A percentile compares a stretch with the other conserved stretches of the same genome.
Evolutionary conservation across 768 basidiomycete species (phyloP).

Genomic region (Kwoniella newhampshirensis): DNA sequence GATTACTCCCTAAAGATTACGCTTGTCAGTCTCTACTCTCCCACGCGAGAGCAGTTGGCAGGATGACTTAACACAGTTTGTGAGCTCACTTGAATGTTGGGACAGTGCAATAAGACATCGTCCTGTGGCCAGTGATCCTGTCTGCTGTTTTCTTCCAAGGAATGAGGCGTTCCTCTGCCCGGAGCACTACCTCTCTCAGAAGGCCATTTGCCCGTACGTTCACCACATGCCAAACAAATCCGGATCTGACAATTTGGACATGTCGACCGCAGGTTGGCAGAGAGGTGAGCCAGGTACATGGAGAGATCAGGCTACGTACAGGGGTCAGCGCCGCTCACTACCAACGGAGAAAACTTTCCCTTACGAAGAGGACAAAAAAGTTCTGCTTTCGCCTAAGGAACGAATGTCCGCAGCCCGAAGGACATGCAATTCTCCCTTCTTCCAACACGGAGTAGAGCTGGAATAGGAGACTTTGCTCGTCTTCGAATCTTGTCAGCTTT

Average conservation of each 20-base stretch:
- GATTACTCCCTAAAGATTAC: constrained; percentile 69
- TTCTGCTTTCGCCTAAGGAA: constrained; percentile 67
- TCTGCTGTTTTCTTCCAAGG: constrained; percentile 52
- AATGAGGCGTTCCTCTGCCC: no score
- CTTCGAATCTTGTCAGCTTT: constrained; percentile 15
- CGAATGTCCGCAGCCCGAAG: constrained; percentile 69
- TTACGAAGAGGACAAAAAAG: constrained; percentile 79
- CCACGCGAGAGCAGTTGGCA: neutral
- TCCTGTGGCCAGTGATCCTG: constrained; percentile 43
- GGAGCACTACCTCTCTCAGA: no score
- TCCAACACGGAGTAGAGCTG: constrained; percentile 73
- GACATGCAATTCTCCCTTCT: constrained; percentile 66
- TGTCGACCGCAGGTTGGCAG: constrained; percentile 60
- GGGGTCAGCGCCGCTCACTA: constrained; percentile 8
- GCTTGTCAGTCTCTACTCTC: neutral
- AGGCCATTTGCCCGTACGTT: constrained; percentile 52
- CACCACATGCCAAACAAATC: constrained; percentile 71
- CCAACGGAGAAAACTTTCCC: constrained; percentile 51
- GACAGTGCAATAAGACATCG: constrained; percentile 78
- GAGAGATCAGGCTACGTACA: constrained; percentile 69
- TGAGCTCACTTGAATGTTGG: constrained; percentile 60
- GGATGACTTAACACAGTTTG: neutral
- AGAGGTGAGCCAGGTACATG: constrained; percentile 67
- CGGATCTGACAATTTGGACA: constrained; percentile 64
- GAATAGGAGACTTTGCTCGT: constrained; percentile 86